Evolutionary conservation across 1,284 basidiomycete species (phyloP), one percentile per base, ranked within the genome.

Genomic region (Apiotrichum gracile): DNA sequence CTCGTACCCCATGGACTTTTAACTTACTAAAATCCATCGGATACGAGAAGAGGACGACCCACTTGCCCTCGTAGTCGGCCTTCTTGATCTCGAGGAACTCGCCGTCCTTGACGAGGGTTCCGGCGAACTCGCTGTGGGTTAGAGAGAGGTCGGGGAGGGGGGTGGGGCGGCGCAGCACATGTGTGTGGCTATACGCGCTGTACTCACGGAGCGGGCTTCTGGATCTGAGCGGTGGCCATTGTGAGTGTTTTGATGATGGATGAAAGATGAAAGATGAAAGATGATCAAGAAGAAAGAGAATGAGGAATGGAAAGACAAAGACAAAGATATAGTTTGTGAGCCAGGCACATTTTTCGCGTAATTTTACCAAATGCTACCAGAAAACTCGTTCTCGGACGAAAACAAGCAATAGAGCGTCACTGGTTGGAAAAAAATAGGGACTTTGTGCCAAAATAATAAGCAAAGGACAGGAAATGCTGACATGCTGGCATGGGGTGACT

Each of bases 11-110:
- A 6, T 19, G n/a, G 3, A 4, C 34, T 5, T 27, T 16, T 85
- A 60, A 41, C 44, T 34, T 24, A 60, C 49, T 64, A 42, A 70
- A 69, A 49, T 76, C 73, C 63, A 89, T 82, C 29, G 87, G 88
- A 75, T 89, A 89, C 77, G 88, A 88, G 74, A 87, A 78, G 19
- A 88, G 80, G 40, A 89, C 78, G 22, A 87, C 82, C 90, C 90
- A 93, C 84, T 89, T 83, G 47, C 90, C 89, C 54, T 82, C 76
- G 76, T 80, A 89, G 63, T 88, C 82, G 13, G 80, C 75, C 53
- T 91, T 77, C 41, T 84, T 83, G 60, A 91, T 76, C 33, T 91
- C 84, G 68, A 84, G 79, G 77, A 93, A 90, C 57, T 80, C 72
- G 57, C 87, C 85, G 45, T 87, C 83, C 60, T 84, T 78, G 66